A percentile compares a stretch with the other conserved stretches of the same genome.
phyloP scores from a whole-genome alignment of 2,329 filamentous ascomycete species.

The Fusarium sp. region DNA sequence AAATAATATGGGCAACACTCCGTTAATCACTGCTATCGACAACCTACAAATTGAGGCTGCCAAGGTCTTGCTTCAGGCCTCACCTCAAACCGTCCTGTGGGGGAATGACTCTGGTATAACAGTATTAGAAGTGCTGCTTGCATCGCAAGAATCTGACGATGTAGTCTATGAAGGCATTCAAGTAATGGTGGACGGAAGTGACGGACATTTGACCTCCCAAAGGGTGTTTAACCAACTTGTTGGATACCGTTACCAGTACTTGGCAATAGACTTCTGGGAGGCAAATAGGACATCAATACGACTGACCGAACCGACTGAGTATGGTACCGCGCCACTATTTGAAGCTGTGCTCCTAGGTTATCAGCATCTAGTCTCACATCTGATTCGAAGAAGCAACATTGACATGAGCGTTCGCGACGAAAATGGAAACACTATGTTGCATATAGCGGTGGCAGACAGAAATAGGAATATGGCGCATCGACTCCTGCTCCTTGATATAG shows the following conservation, averaged over 20 bases:
- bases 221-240: too few species aligned
- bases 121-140: background rate
- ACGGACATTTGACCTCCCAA: background rate
- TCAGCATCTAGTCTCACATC: background rate
- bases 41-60: background rate
- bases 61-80: background rate
- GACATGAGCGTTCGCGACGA: background rate
- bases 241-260: too few species aligned
- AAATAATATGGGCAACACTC: background rate
- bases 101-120: rapidly evolving
- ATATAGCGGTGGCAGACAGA: background rate
- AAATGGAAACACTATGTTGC: background rate
- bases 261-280: background rate
- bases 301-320: background rate
- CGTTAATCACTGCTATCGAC: background rate
- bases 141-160: too few species aligned
- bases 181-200: background rate
- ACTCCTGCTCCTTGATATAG: background rate
- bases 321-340: background rate
- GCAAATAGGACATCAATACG: background rate
- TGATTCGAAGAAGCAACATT: background rate
- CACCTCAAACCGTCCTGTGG: background rate
- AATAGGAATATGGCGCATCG: rapidly evolving
- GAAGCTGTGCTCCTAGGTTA: background rate
- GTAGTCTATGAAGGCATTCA: background rate